Evolutionary conservation across 2,329 filamentous ascomycete genomes (phyloP), one percentile per base, ranked within the genome.

Genomic region (Monosporascus sp.): DNA sequence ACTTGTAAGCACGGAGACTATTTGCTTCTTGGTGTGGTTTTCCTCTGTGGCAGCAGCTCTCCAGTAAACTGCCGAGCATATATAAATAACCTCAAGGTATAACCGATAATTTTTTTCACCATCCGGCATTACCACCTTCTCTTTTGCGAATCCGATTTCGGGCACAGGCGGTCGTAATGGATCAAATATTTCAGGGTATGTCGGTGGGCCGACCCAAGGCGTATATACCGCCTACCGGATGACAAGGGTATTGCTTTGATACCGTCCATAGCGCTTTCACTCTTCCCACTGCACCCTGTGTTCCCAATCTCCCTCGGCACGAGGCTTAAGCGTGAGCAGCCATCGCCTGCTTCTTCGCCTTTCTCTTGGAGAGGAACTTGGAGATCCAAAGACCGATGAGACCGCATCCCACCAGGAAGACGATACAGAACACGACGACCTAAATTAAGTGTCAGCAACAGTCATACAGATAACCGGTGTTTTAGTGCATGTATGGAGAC

Each of bases 341-440:
- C 14, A 60, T 44, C 48, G 58, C 51, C 25, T 59, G 57, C 61
- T 66, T 67, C 53, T 58, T 60, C 37, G 65, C 64, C 52, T 61
- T 64, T 57, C 64, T 60, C 58, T 60, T 63, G 36, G 61, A 54
- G 49, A 68, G 7, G 43, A 48, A 41, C 60, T 64, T 65, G 43
- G 62, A 64, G 61, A 69, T 65, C 58, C 59, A 69, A 20, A 69
- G 56, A 51, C 50, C 50, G 25, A 68, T 48, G 20, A 69, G 54
- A 59, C 65, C 66, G 51, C 60, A 50, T 52, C 55, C 67, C 49
- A 69, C 67, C 27, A 67, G 52, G 60, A 68, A 68, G 49, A 69
- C 67, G 46, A 69, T 69, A 47, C 57, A 58, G 62, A 51, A 41
- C 31, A 57, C 38, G 27, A 50, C 51, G 50, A 58, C 56, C 41